A percentile compares a stretch with the other conserved stretches of the same genome.
phyloP scores from a whole-genome alignment of 2,329 filamentous ascomycete species.

The Aplosporella prunicola region DNA sequence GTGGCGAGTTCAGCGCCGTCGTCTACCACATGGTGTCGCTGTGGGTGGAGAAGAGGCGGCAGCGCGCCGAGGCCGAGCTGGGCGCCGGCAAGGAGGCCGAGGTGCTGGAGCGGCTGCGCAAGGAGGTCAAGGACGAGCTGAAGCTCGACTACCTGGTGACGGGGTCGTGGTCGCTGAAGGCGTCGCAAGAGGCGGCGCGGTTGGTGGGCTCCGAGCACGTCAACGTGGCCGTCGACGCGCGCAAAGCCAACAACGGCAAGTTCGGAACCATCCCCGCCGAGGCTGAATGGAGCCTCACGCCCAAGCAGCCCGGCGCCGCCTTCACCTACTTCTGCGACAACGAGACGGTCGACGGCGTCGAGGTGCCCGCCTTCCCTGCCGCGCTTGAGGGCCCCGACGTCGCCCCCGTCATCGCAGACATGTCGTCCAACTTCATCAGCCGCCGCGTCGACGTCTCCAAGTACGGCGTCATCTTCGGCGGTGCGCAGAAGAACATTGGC shows the following conservation, averaged over 20 bases:
- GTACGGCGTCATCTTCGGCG: conserved; percentile 77
- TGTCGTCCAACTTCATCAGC: conserved; percentile 89
- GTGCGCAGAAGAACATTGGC: conserved; percentile 91
- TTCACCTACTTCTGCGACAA: conserved; percentile 90
- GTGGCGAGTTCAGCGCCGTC: conserved; percentile 72
- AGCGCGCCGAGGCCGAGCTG: conserved; percentile 49
- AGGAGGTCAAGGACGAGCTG: conserved; percentile 59
- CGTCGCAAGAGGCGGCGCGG: conserved; percentile 69
- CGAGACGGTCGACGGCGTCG: conserved; percentile 88
- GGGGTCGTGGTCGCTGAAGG: conserved; percentile 84
- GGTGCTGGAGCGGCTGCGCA: conserved; percentile 51
- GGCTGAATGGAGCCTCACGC: conserved; percentile 61
- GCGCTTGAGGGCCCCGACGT: conserved; percentile 55
- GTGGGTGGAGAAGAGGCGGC: conserved; percentile 66
- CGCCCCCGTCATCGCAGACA: conserved; percentile 71
- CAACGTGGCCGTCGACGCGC: conserved; percentile 65
- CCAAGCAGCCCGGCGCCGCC: conserved; percentile 50
- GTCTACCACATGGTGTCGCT: conserved; percentile 75
- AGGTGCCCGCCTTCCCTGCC: conserved; percentile 68
- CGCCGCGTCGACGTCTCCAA: conserved; percentile 67
- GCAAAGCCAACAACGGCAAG: conserved; percentile 60
- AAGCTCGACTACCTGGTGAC: conserved; percentile 86
- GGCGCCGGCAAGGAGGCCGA: conserved; percentile 35
- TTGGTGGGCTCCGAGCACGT: conserved; percentile 70
- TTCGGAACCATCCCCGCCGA: conserved; percentile 77